phyloP scores from a whole-genome alignment of 169 alveolate species.

The Eimeria acervulina region DNA sequence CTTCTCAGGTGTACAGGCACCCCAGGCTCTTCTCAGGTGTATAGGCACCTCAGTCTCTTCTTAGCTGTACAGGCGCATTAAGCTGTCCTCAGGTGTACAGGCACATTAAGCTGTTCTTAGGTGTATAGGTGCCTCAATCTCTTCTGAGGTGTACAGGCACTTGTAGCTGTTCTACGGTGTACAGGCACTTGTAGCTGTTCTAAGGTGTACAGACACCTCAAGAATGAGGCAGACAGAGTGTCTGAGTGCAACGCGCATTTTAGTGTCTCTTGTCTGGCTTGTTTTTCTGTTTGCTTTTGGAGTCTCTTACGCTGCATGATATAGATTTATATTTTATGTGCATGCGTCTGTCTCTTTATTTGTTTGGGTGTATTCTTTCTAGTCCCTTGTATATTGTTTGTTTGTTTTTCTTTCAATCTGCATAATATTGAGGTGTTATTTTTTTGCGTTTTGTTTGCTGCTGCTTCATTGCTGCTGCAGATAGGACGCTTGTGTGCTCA shows the following conservation, averaged over 20 bases:
- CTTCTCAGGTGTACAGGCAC: not conserved
- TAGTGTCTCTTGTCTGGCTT: too few species aligned
- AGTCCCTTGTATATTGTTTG: not conserved
- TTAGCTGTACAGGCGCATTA: too few species aligned
- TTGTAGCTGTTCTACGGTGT: too few species aligned
- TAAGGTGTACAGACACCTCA: too few species aligned
- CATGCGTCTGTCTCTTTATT: not conserved
- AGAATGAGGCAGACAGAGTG: too few species aligned
- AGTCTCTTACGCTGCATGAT: too few species aligned
- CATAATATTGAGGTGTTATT: not conserved
- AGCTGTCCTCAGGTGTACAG: not conserved
- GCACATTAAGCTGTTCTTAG: not conserved
- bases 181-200: too few species aligned
- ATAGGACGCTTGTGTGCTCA: conserved; percentile 73
- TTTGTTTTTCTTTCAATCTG: not conserved
- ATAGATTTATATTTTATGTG: not conserved
- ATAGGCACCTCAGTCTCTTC: too few species aligned
- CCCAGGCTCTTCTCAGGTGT: too few species aligned
- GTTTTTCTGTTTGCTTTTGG: too few species aligned
- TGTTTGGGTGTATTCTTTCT: not conserved
- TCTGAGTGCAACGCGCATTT: too few species aligned
- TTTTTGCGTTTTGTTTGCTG: not conserved
- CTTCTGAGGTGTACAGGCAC: too few species aligned
- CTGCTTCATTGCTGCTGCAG: conserved; percentile 11
- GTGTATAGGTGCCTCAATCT: not conserved